Evolutionary conservation across 352 stramenopile species (phyloP).

Genomic region (Globisporangium recalcitrans): DNA sequence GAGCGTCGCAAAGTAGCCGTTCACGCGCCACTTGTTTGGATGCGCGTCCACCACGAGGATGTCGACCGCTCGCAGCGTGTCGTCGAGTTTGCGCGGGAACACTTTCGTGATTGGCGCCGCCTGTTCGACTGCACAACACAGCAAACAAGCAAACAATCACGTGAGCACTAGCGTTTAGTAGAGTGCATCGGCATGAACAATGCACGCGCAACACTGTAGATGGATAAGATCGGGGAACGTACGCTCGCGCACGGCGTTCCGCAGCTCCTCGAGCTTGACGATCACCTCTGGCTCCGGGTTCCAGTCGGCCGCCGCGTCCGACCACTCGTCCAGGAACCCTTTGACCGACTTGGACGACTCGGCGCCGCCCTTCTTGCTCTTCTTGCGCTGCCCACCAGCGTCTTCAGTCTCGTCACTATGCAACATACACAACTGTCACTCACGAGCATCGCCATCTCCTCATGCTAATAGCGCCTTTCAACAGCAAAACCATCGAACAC

Average conservation of each 20-base stretch:
- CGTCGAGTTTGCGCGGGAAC: constrained; percentile 75
- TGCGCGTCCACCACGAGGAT: constrained; percentile 76
- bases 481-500: not conserved
- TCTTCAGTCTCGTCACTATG: constrained; percentile 14
- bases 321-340: constrained; percentile 59
- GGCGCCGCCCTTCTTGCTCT: constrained; percentile 36
- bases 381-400: constrained; percentile 19
- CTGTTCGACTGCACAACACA: constrained; percentile 32
- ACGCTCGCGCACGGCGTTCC: constrained; percentile 61
- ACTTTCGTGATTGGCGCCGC: constrained; percentile 68
- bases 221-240: constrained; percentile 16
- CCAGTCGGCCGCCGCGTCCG: constrained; percentile 68
- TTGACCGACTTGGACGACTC: constrained; percentile 48
- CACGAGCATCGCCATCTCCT: not conserved
- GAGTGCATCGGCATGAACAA: not conserved
- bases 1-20: constrained; percentile 83
- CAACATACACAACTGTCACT: not conserved
- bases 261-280: constrained; percentile 48
- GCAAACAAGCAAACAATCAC: too few relatives aligned
- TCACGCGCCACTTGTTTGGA: constrained; percentile 86
- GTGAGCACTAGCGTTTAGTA: not conserved
- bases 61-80: constrained; percentile 72
- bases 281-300: constrained; percentile 48
- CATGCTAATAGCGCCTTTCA: not conserved
- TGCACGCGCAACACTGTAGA: too few relatives aligned